Evolutionary conservation across 2,329 filamentous ascomycete species (phyloP).

Genomic region (Septoria petroselini): DNA sequence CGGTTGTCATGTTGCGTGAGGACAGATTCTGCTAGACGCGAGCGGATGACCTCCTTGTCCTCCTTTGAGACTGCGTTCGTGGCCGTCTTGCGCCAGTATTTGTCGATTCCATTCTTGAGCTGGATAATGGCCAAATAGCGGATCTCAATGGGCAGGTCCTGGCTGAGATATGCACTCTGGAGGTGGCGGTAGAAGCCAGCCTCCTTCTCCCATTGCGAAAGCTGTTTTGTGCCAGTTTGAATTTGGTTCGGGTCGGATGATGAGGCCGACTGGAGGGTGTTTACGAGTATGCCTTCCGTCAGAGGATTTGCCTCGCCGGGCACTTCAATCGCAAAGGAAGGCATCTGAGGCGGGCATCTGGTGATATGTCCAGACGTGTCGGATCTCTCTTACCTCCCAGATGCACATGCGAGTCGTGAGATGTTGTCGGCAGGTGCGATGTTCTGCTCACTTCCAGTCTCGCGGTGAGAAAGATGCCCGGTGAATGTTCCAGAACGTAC

Average conservation of each 20-base stretch:
- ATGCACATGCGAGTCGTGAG: too few relatives aligned
- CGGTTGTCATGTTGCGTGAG: conserved; percentile 71
- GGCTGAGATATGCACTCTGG: conserved; percentile 73
- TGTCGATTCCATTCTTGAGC: conserved; percentile 94
- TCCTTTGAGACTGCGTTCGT: conserved; percentile 62
- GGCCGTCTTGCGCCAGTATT: conserved; percentile 82
- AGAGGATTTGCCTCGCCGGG: conserved; percentile 70
- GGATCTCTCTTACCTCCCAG: too few relatives aligned
- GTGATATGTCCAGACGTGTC: too few relatives aligned
- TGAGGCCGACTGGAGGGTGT: conserved; percentile 49
- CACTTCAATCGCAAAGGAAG: conserved; percentile 59
- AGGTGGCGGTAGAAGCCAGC: conserved; percentile 50
- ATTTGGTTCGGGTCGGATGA: conserved; percentile 50
- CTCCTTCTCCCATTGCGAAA: conserved; percentile 51
- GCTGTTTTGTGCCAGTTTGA: conserved; percentile 52
- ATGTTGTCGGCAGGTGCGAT: too few relatives aligned
- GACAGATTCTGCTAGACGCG: conserved; percentile 70
- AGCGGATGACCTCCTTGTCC: conserved; percentile 74
- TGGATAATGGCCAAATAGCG: conserved; percentile 90
- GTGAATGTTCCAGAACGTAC: too few relatives aligned
- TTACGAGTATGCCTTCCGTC: conserved; percentile 47
- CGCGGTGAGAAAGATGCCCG: too few relatives aligned
- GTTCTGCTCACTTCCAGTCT: too few relatives aligned
- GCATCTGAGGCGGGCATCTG: conserved; percentile 14
- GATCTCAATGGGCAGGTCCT: conserved; percentile 69